Base-by-base conservation (phyloP, 129 eudicot species). In the Escallonia herrerae region DNA sequence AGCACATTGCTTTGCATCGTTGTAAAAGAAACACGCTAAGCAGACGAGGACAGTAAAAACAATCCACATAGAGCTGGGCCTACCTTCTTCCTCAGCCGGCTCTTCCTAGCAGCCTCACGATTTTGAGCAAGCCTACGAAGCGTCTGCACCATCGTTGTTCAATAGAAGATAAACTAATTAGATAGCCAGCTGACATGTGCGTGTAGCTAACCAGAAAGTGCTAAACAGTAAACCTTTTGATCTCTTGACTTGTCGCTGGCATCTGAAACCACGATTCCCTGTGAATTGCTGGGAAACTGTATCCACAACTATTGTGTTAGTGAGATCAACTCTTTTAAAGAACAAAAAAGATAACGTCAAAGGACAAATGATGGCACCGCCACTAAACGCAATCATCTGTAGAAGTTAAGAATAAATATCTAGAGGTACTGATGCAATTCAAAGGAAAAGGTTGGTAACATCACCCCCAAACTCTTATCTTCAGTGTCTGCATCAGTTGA, bases 111-210 rank as follows among this genome's bases (percentile, higher is more conserved):
- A 74, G 96, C 96, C 72, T 89, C 96, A 71, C 96, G 96, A 74
- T 89, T 89, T 74, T 89, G 96, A 74, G 96, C 94, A 81, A 89
- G 96, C 77, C 96, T 86, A 60, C 96, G 95, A 65, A 89, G 96
- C 55, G 90, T 89, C 96, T 89, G 80, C 71, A 79, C 3, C 58
- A 65, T 62, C 7, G 56, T 2, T 22, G 45, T 49, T 66, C 10
- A 55, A 51, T 22, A 63, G 45, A 56, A 48, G 53, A 73, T 52
- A 79, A 50, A 52, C 55, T 33, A 63, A 13, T 38, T 11, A 14
- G 11, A 68, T 39, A 22, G 33, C 33, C 8, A 43, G 69, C 52
- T 8, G 15, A 8, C 37, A 7, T 40, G 38, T 9, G 14, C 10
- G 62, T 51, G 22, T 43, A 79, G 56, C 55, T 12, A 70, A 64